These are phyloP conservation scores for Colletotrichum scovillei DNA, from an alignment of 2,329 filamentous ascomycete genomes.

Conservation along the genomic window DNA sequence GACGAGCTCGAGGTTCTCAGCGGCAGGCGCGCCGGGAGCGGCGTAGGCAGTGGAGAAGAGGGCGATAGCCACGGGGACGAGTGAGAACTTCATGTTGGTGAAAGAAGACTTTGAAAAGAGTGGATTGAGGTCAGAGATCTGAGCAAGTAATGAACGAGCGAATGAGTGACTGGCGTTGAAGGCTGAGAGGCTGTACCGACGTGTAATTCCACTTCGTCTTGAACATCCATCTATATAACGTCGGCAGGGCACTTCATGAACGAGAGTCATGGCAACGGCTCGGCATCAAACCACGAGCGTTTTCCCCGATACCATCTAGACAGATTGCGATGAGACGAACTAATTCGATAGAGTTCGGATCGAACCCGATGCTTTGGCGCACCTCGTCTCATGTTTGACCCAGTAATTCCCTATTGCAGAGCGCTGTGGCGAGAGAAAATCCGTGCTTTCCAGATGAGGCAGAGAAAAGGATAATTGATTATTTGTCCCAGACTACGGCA, in stretches of 20 bases:
- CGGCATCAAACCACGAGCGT: neutral
- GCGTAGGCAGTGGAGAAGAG: neutral
- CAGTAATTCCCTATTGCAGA: neutral
- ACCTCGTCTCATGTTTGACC: neutral
- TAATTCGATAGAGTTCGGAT: neutral
- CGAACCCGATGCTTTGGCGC: neutral
- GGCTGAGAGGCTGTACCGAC: neutral
- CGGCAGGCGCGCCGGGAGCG: neutral
- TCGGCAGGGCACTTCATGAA: neutral
- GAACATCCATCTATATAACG: neutral
- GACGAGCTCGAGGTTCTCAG: neutral
- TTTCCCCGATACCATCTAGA: neutral
- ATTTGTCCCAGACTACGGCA: neutral
- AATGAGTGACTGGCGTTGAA: neutral
- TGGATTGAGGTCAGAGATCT: neutral
- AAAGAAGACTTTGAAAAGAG: neutral
- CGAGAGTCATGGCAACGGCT: neutral
- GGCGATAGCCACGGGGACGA: neutral
- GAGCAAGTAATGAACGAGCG: neutral
- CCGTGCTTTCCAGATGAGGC: neutral
- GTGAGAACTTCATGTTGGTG: conserved; percentile 7
- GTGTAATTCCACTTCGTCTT: neutral
- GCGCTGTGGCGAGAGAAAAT: neutral
- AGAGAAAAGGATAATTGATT: conserved; percentile 3
- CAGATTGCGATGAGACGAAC: conserved; percentile 9